These are phyloP conservation scores for Penicillium maclennaniae DNA, from an alignment of 495 filamentous ascomycete genomes.

Conservation along the genomic window DNA sequence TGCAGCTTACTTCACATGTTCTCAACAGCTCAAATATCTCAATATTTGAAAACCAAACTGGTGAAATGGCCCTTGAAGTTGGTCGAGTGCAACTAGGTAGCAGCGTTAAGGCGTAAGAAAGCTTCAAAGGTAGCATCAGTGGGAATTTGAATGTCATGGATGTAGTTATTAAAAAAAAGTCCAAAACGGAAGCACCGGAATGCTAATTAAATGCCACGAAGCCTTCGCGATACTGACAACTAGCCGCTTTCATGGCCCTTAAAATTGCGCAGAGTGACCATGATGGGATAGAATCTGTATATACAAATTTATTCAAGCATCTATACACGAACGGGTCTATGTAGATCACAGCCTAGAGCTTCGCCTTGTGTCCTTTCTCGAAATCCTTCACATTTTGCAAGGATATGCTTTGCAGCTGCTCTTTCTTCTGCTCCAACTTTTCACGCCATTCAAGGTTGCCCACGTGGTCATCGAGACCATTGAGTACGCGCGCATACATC, in stretches of 20 bases:
- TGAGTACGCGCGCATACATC: constrained; percentile 64
- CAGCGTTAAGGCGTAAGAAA: too few relatives aligned
- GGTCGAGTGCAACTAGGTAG: not conserved
- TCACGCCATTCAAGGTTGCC: constrained; percentile 46
- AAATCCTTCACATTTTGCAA: constrained; percentile 35
- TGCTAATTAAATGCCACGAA: not conserved
- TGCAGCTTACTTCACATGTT: not conserved
- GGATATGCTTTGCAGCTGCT: constrained; percentile 17
- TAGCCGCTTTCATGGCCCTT: not conserved
- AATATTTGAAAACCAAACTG: not conserved
- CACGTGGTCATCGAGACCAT: constrained; percentile 44
- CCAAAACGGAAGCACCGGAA: not conserved
- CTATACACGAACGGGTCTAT: not conserved
- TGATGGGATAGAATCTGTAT: not conserved
- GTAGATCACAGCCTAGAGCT: constrained; percentile 32
- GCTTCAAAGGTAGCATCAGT: not conserved
- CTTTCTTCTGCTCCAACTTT: constrained; percentile 29
- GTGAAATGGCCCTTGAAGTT: not conserved
- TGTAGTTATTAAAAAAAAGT: not conserved
- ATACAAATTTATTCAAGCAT: not conserved
- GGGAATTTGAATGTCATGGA: not conserved
- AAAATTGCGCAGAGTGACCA: not conserved
- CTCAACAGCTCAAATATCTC: not conserved
- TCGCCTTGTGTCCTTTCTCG: constrained; percentile 41
- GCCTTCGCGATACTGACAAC: not conserved